Evolutionary conservation across 345 rosid genomes (phyloP).

Genomic region (Ceriops decandra): DNA sequence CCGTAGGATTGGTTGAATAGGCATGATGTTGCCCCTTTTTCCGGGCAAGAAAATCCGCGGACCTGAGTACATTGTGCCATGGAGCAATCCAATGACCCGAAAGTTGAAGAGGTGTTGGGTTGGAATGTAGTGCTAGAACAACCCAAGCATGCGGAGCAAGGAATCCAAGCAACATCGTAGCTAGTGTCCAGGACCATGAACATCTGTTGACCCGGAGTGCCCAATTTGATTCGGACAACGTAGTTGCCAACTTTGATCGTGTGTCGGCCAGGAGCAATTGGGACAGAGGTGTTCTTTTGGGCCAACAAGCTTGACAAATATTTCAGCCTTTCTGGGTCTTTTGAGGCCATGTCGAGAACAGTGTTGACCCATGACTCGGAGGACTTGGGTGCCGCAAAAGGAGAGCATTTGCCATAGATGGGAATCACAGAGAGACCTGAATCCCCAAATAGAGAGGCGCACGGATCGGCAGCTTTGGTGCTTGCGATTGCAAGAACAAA

Average conservation of each 20-base stretch:
- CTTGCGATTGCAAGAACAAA: conserved; percentile 36
- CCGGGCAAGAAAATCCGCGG: conserved; percentile 65
- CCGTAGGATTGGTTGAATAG: conserved; percentile 82
- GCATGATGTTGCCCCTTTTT: conserved; percentile 43
- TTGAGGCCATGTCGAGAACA: conserved; percentile 62
- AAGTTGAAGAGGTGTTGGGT: conserved; percentile 53
- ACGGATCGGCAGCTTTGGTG: conserved; percentile 42
- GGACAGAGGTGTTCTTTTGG: conserved; percentile 49
- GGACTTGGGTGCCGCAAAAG: conserved; percentile 49
- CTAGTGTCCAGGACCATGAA: conserved; percentile 86
- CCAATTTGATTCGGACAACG: conserved; percentile 64
- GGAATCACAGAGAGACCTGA: conserved; percentile 64
- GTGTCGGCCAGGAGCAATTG: conserved; percentile 64
- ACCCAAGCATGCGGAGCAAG: conserved; percentile 65
- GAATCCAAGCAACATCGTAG: conserved; percentile 67
- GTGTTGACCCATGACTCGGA: conserved; percentile 51
- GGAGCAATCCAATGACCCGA: conserved; percentile 58
- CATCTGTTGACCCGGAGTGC: conserved; percentile 75
- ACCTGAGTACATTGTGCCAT: conserved; percentile 59
- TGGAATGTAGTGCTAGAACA: conserved; percentile 53
- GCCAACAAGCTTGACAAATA: conserved; percentile 52
- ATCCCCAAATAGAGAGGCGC: conserved; percentile 35
- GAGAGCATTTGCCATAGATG: conserved; percentile 73
- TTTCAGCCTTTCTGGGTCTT: conserved; percentile 54
- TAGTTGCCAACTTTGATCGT: conserved; percentile 52